A percentile compares a stretch with the other conserved stretches of the same genome.
Conservation (phyloP, 129 eudicot genomes). For the Dittrichia graveolens region DNA sequence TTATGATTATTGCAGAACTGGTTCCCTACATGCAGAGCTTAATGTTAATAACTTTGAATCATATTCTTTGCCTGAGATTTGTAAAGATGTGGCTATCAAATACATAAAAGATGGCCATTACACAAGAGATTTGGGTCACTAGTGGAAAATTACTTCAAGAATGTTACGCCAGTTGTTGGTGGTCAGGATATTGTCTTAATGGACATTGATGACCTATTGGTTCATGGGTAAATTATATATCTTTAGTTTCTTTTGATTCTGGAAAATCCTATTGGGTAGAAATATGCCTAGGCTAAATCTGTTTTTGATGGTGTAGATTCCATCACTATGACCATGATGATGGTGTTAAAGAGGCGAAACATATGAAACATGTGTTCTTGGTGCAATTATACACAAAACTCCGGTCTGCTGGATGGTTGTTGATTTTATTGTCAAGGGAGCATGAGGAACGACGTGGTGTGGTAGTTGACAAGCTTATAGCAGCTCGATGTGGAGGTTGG, state of each 20-base stretch:
- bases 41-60: constrained; percentile 44
- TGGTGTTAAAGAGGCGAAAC: constrained; percentile 38
- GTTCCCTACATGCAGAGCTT: constrained; percentile 43
- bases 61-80: constrained; percentile 41
- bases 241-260: not conserved
- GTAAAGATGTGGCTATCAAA: constrained; percentile 33
- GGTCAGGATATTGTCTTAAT: constrained; percentile 49
- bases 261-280: not conserved
- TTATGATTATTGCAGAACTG: constrained; percentile 42
- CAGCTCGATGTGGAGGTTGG: constrained; percentile 53
- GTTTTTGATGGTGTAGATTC: constrained; percentile 29
- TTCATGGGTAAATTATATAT: constrained; percentile 33
- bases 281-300: not conserved
- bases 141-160: constrained; percentile 40
- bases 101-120: constrained; percentile 54
- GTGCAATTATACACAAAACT: constrained; percentile 44
- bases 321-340: constrained; percentile 21
- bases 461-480: constrained; percentile 38
- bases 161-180: constrained; percentile 27
- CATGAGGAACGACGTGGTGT: constrained; percentile 40
- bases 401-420: constrained; percentile 45
- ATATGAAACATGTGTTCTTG: constrained; percentile 28
- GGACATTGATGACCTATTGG: constrained; percentile 50
- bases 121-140: constrained; percentile 40
- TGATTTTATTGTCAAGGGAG: constrained; percentile 52